Percentiles rank a stretch among this genome's conserved stretches.
Evolutionary conservation across 192 early-diverging fungal species (phyloP).

Genomic region (Entrophospora sp.): DNA sequence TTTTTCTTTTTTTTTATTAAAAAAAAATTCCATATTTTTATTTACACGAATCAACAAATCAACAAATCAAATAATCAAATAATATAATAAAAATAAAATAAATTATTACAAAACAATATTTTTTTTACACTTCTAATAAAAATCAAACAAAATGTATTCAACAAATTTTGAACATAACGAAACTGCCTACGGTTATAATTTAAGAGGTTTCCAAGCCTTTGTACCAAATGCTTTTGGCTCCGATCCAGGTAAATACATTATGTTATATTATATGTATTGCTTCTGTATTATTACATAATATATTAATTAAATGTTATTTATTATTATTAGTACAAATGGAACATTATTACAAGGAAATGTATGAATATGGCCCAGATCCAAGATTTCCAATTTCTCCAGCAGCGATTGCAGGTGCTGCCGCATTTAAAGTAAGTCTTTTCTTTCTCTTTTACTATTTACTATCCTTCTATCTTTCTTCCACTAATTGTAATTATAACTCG

Average conservation of each 20-base stretch:
- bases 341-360: slow-evolving; percentile 10
- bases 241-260: slow-evolving; percentile 1
- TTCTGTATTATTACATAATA: no score
- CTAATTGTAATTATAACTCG: no score
- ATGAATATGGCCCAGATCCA: slow-evolving; percentile 1
- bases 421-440: slow-evolving; percentile 3
- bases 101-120: no score
- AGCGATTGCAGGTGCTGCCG: slow-evolving; percentile 12
- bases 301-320: background rate
- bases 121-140: background rate
- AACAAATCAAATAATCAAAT: no score
- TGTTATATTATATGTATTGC: no score
- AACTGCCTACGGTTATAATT: slow-evolving; percentile 9
- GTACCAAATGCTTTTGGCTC: slow-evolving; percentile 14
- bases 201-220: slow-evolving; percentile 11
- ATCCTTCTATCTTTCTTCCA: no score
- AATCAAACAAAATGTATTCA: background rate
- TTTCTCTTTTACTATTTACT: background rate
- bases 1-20: no score
- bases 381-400: slow-evolving; percentile 15
- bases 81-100: no score
- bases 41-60: no score
- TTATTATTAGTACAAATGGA: slow-evolving; percentile 17
- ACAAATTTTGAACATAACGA: slow-evolving; percentile 17
- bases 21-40: no score